Conservation (phyloP, 768 basidiomycete species). For the Pisolithus albus region DNA sequence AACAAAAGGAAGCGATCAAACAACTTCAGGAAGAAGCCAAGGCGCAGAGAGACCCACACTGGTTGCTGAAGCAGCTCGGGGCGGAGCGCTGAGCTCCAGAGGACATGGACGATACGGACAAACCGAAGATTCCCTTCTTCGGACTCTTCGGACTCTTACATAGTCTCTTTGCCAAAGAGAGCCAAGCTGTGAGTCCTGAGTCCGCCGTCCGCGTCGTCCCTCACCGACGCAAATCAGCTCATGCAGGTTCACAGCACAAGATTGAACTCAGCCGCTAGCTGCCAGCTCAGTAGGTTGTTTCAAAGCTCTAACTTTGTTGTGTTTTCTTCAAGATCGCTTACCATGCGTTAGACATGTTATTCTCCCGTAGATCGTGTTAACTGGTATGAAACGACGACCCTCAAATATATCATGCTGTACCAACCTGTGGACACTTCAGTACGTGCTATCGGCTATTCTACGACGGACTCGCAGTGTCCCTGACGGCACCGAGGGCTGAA, state of each 20-base stretch:
- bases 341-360: no score
- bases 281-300: no score
- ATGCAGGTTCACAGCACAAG: not conserved
- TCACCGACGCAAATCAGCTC: not conserved
- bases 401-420: no score
- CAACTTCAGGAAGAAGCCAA: not conserved
- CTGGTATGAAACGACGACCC: no score
- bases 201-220: no score
- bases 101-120: not conserved
- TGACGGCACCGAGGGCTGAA: no score
- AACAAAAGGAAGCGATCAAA: not conserved
- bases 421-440: no score
- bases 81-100: not conserved
- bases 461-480: no score
- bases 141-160: not conserved
- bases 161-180: not conserved
- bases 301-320: no score
- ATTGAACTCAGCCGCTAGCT: not conserved
- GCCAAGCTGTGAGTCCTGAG: not conserved
- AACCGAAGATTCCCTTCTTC: not conserved
- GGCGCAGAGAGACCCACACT: not conserved
- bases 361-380: not conserved
- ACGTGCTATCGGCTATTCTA: no score
- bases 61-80: not conserved
- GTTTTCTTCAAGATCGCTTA: no score